A percentile compares a stretch with the other conserved stretches of the same genome.
phyloP scores from a whole-genome alignment of 1,284 basidiomycete genomes.

The Gymnopus androsaceus region DNA sequence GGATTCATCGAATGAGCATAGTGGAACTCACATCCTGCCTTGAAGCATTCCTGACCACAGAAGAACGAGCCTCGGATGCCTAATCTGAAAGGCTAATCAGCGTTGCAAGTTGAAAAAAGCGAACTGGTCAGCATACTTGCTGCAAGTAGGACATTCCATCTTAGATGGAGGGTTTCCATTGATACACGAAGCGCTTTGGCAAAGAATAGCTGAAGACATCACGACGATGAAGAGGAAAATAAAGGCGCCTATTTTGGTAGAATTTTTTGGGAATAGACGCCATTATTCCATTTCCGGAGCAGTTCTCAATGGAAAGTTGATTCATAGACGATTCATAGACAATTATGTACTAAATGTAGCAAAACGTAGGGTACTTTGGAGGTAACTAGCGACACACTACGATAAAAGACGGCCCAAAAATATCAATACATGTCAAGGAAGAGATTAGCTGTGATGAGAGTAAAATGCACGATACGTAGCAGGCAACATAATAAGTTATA shows the following conservation, averaged over 20 bases:
- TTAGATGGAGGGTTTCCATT: conserved; percentile 77
- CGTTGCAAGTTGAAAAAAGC: conserved; percentile 8
- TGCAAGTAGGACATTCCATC: conserved; percentile 82
- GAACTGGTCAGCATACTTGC: conserved; percentile 65
- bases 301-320: too few relatives aligned
- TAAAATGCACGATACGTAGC: conserved; percentile 8
- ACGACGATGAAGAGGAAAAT: too few relatives aligned
- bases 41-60: conserved; percentile 86
- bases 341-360: not conserved
- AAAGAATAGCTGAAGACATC: conserved; percentile 41
- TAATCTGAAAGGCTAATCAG: conserved; percentile 47
- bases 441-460: conserved; percentile 17
- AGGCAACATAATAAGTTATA: conserved; percentile 11
- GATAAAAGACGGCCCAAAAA: conserved; percentile 9
- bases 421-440: conserved; percentile 19
- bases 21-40: conserved; percentile 67
- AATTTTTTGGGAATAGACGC: too few relatives aligned
- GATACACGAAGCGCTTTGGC: conserved; percentile 70
- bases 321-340: too few relatives aligned
- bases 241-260: too few relatives aligned
- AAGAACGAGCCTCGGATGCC: conserved; percentile 83
- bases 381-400: conserved; percentile 9
- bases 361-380: conserved; percentile 2
- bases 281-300: too few relatives aligned
- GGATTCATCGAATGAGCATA: not conserved